Percentiles rank a stretch among this genome's conserved stretches.
phyloP scores from a whole-genome alignment of 2,329 filamentous ascomycete genomes.

The Curvularia hawaiiensis region DNA sequence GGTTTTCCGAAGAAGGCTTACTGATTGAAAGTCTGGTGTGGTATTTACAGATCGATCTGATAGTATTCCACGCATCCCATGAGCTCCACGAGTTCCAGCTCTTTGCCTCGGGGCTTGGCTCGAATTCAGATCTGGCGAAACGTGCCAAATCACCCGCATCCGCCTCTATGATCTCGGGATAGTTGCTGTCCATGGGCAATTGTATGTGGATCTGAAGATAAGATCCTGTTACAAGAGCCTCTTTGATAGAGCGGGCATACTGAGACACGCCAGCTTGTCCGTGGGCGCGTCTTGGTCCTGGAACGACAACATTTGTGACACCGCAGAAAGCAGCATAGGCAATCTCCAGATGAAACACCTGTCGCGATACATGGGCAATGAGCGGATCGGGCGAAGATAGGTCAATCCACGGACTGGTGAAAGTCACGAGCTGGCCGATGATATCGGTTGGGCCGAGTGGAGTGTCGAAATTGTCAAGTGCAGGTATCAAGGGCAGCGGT shows the following conservation, averaged over 20 bases:
- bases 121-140: conserved; percentile 48
- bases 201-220: conserved; percentile 82
- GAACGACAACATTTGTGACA: conserved; percentile 79
- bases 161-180: conserved; percentile 62
- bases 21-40: conserved; percentile 79
- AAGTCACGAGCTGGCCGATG: conserved; percentile 76
- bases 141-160: conserved; percentile 59
- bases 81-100: conserved; percentile 72
- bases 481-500: conserved; percentile 56
- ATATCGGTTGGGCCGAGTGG: conserved; percentile 70
- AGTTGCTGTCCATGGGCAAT: conserved; percentile 80
- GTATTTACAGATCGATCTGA: conserved; percentile 86
- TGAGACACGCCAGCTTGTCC: conserved; percentile 65
- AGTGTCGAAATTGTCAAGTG: conserved; percentile 81
- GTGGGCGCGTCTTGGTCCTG: conserved; percentile 72
- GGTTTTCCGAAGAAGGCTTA: conserved; percentile 57
- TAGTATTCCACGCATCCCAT: conserved; percentile 94
- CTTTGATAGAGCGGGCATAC: conserved; percentile 83
- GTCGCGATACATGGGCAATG: conserved; percentile 83
- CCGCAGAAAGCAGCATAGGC: conserved; percentile 97
- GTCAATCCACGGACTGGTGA: conserved; percentile 92
- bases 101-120: conserved; percentile 44
- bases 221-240: conserved; percentile 74
- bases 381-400: conserved; percentile 81
- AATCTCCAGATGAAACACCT: conserved; percentile 88